Base-by-base conservation (phyloP, 2,329 filamentous ascomycete species). In the Trichoderma hamatum region DNA sequence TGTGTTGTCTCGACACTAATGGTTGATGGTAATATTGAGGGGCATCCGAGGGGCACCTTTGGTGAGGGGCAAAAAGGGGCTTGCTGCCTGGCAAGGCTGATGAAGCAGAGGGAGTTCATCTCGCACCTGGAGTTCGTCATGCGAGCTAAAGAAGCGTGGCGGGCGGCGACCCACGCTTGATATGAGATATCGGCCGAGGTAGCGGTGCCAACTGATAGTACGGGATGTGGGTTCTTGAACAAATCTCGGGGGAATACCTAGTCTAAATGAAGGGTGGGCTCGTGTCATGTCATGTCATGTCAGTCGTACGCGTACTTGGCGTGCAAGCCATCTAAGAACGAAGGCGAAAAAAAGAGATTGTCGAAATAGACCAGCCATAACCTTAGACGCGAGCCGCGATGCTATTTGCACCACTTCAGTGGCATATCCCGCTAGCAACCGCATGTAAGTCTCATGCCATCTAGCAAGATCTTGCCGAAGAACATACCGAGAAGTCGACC, bases 51-150 rank as follows among this genome's bases (percentile, higher is more conserved):
- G 65, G 54, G 58, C 49, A 62, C 55, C 46, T 59, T 59, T 54
- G 66, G 43, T 24, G 66, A 60, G 66, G 58, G 55, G 58, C 55
- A 14, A 62, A 68, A 62, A 60, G 58, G 66, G 66, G 66, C 58
- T 43, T 43, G 39, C 39, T 68, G 32, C 49, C 34, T 21, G 66
- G 21, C 66, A 68, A 62, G 66, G 66, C 66, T 68, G 66, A 68
- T 68, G 32, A 46, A 54, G 36, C 43, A 56, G 21, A 60, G 26
- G 39, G 19, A 66, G 39, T 46, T 66, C 52, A 66, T 58, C 28
- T 66, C 52, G 39, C 63, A 58, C 28, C 52, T 46, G 34, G 46
- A 32, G 34, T 36, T 30, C 62, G 49, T 68, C n/a, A 68, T 39
- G 52, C 43, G 30, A 34, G 14, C 66, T 55, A 62, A 34, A 36